Evolutionary conservation across 257 asterid genomes (phyloP).

Genomic region (Gynochthodes officinalis): DNA sequence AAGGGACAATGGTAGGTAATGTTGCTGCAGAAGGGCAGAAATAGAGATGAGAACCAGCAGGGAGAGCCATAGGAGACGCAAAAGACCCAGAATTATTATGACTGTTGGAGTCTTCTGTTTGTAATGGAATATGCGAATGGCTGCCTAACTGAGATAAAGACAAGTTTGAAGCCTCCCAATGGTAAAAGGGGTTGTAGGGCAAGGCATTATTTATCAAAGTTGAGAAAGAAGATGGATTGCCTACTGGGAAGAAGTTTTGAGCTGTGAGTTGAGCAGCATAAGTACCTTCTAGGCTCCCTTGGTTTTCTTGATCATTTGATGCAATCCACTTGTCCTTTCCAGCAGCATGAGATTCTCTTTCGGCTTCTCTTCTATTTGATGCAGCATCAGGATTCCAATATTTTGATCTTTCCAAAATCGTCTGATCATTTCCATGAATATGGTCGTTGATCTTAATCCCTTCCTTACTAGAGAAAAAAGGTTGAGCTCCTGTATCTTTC

Average conservation of each 20-base stretch:
- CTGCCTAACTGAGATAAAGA: conserved; percentile 56
- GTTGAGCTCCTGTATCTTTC: conserved; percentile 7
- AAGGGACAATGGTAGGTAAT: conserved; percentile 21
- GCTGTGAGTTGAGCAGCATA: conserved; percentile 28
- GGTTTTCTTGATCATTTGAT: conserved; percentile 26
- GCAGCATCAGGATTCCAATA: conserved; percentile 7
- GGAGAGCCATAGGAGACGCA: conserved; percentile 5
- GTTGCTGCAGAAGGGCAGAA: conserved; percentile 24
- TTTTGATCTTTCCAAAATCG: conserved; percentile 10
- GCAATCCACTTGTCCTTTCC: conserved; percentile 26
- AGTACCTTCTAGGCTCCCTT: conserved; percentile 27
- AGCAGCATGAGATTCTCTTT: conserved; percentile 5
- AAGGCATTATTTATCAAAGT: conserved; percentile 18
- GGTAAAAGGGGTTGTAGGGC: conserved; percentile 34
- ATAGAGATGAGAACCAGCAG: conserved; percentile 36
- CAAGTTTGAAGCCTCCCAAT: conserved; percentile 51
- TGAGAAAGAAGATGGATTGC: conserved; percentile 33
- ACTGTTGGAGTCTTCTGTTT: conserved; percentile 28
- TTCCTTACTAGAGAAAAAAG: conserved; percentile 5
- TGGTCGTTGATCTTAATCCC: conserved; percentile 16
- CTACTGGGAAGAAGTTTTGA: conserved; percentile 48
- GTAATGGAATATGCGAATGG: conserved; percentile 23
- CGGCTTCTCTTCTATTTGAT: neutral
- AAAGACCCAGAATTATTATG: conserved; percentile 18
- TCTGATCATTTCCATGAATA: conserved; percentile 15